phyloP scores from a whole-genome alignment of 1,139 yeast genomes.

The Kurtzmaniella natalensis region DNA sequence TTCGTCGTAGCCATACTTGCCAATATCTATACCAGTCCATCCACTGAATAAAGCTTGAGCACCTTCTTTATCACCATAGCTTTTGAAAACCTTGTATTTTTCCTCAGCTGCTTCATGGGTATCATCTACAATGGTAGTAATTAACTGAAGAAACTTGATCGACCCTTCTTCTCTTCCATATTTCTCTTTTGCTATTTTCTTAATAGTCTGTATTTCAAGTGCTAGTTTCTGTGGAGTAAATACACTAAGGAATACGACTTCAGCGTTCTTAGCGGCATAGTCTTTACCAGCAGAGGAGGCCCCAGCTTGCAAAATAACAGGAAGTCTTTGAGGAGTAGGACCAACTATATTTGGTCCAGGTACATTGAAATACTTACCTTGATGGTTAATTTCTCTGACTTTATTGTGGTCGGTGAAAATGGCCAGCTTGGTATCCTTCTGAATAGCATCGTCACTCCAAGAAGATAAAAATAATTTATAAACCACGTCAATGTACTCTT shows the following conservation, averaged over 20 bases:
- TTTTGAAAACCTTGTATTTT: conserved; percentile 24
- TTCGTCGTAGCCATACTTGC: conserved; percentile 24
- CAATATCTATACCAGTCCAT: conserved; percentile 34
- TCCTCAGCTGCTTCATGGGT: conserved; percentile 32
- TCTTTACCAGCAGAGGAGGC: conserved; percentile 39
- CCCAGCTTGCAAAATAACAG: conserved; percentile 46
- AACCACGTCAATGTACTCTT: conserved; percentile 38
- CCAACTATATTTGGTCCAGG: conserved; percentile 44
- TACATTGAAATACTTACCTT: conserved; percentile 35
- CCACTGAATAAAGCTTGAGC: conserved; percentile 36
- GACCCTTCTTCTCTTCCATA: conserved; percentile 31
- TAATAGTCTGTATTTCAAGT: conserved; percentile 24
- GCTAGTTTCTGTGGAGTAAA: conserved; percentile 27
- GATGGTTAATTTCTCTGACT: conserved; percentile 36
- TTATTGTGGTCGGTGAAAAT: conserved; percentile 36
- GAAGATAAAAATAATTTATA: conserved; percentile 37
- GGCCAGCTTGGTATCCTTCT: conserved; percentile 26
- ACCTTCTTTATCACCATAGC: conserved; percentile 35
- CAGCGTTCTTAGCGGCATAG: conserved; percentile 45
- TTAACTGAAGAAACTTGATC: conserved; percentile 30
- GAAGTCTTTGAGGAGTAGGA: conserved; percentile 43
- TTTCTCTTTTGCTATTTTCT: conserved; percentile 23
- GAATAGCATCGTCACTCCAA: conserved; percentile 45
- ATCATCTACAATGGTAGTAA: conserved; percentile 30
- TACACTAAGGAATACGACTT: conserved; percentile 34